Conservation (phyloP, 805 yeast genomes). For the Metschnikowia lachancei region DNA sequence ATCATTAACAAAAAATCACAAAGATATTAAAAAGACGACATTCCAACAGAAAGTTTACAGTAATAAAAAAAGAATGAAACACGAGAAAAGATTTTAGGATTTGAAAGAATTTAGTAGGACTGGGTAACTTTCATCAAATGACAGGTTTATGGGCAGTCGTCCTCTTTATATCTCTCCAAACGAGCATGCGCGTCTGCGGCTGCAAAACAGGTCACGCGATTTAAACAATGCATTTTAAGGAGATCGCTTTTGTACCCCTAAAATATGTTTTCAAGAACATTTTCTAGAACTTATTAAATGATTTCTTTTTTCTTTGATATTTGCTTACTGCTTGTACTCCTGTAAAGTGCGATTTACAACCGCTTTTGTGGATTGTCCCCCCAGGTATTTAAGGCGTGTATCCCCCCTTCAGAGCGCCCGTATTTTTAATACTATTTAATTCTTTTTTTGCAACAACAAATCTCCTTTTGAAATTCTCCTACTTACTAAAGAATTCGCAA, state of each 20-base stretch:
- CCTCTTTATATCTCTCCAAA: not conserved
- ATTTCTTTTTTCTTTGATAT: not conserved
- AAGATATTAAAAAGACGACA: too few relatives aligned
- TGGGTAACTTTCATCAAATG: too few relatives aligned
- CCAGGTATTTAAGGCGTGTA: not conserved
- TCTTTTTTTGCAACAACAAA: not conserved
- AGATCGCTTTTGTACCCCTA: not conserved
- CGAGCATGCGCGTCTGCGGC: not conserved
- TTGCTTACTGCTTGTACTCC: not conserved
- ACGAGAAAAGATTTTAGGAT: too few relatives aligned
- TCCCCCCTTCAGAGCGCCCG: not conserved
- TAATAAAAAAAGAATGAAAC: too few relatives aligned
- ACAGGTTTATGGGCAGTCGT: not conserved
- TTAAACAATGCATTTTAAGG: not conserved
- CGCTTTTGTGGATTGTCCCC: conserved; percentile 1
- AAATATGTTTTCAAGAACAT: too few relatives aligned
- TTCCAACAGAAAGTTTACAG: too few relatives aligned
- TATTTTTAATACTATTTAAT: not conserved
- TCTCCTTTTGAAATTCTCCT: not conserved
- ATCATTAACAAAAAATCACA: too few relatives aligned
- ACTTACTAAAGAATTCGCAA: not conserved
- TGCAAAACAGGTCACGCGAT: not conserved
- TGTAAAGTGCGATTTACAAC: not conserved
- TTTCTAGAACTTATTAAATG: too few relatives aligned
- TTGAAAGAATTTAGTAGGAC: too few relatives aligned